Conservation (phyloP, 1,139 yeast species). For the Candida gigantensis region DNA sequence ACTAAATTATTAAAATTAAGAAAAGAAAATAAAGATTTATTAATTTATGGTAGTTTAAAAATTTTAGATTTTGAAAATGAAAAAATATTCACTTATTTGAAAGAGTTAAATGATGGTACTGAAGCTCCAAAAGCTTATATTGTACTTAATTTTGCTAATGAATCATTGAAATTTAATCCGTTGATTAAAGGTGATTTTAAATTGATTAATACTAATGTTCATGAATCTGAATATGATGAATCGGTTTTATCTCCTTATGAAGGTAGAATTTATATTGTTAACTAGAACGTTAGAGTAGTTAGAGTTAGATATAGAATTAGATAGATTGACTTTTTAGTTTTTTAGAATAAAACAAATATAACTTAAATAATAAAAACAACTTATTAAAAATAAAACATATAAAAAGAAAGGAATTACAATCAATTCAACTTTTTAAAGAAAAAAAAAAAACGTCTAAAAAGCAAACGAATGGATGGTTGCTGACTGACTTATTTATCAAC, state of each 20-base stretch:
- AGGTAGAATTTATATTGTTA: conserved; percentile 29
- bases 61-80: conserved; percentile 41
- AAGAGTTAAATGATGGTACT: conserved; percentile 19
- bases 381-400: not conserved
- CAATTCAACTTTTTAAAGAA: not conserved
- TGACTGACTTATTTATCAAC: conserved; percentile 7
- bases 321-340: not conserved
- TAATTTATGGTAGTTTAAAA: conserved; percentile 51
- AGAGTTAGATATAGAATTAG: not conserved
- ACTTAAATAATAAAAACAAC: no score
- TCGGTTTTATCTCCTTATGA: conserved; percentile 34
- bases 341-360: no score
- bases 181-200: conserved; percentile 31
- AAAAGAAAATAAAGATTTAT: conserved; percentile 43
- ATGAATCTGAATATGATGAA: conserved; percentile 18
- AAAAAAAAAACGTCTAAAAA: no score
- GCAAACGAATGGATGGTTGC: no score
- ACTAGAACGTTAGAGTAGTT: conserved; percentile 13
- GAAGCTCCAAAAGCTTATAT: conserved; percentile 33
- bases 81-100: conserved; percentile 40
- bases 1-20: conserved; percentile 43
- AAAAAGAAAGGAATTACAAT: not conserved
- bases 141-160: conserved; percentile 47
- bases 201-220: conserved; percentile 31
- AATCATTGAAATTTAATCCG: conserved; percentile 30